Evolutionary conservation across 768 basidiomycete species (phyloP), one percentile per base, ranked within the genome.

Genomic region (Mycena metata): DNA sequence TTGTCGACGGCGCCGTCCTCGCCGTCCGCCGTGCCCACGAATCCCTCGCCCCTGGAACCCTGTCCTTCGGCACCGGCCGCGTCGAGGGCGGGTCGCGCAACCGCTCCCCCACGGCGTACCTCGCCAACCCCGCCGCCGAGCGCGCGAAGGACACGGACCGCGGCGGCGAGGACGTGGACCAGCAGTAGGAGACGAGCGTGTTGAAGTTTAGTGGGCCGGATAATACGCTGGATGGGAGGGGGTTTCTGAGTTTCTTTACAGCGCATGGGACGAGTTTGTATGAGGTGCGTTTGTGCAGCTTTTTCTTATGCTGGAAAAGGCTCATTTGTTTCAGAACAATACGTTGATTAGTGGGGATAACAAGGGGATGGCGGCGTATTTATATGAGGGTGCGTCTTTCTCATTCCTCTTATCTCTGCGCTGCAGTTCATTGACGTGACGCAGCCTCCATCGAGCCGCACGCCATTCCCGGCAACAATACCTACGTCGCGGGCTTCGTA

Each of bases 191-290:
- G 7, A 80, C 93, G 82, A 88, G 88, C 3, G 79, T 93, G 19
- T 75, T 95, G 59, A 82, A 88, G 47, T 90, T 94, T 19, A 64
- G 56, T 2, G n/a, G n/a, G n/a, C n/a, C n/a, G n/a, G 49, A 36
- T 4, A 26, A 16, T 5, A 46, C 7, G 56, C 90, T 90, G 36
- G 84, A 83, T 36, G 83, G 88, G 21, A 81, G 88, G 60, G 92
- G 93, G 1, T 84, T 94, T 72, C 75, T 93, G 69, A 90, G 88
- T 75, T 93, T 93, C 81, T 94, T 90, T 75, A 82, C 91, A 0
- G 92, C 94, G 0, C 93, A 94, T 77, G 91, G 92, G 2, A 94
- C 92, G 17, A 92, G 91, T 72, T 72, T 93, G n/a, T 93, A 94
- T 72, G 84, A 89, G 80, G 93, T 92, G 69, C 24, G 76, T 36